phyloP scores from a whole-genome alignment of 805 yeast species.

The Alloascoidea hylecoeti region DNA sequence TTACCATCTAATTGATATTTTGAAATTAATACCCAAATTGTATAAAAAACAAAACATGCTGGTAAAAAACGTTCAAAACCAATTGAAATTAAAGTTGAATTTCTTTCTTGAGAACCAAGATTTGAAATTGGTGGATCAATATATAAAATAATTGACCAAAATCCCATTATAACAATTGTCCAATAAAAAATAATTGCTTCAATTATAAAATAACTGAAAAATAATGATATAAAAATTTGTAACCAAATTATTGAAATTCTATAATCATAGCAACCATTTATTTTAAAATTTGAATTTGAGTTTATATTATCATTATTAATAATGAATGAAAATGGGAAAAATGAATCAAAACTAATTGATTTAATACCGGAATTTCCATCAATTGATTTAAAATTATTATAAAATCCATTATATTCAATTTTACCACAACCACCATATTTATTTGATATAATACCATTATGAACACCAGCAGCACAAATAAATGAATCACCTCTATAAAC shows the following conservation, averaged over 20 bases:
- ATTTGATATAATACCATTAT: constrained; percentile 68
- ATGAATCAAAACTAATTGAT: constrained; percentile 39
- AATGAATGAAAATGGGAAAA: constrained; percentile 72
- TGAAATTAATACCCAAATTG: no score
- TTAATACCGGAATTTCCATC: constrained; percentile 44
- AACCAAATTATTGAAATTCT: constrained; percentile 38
- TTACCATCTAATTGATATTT: constrained; percentile 11
- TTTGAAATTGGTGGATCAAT: constrained; percentile 67
- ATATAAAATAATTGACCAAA: constrained; percentile 69
- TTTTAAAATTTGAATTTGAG: constrained; percentile 29
- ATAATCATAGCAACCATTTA: constrained; percentile 55
- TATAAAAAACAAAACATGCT: constrained; percentile 51
- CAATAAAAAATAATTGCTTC: constrained; percentile 46
- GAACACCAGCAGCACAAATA: constrained; percentile 84
- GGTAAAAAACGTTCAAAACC: constrained; percentile 72
- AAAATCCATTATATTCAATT: constrained; percentile 40
- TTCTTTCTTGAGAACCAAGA: no score
- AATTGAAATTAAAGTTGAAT: constrained; percentile 50
- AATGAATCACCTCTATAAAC: constrained; percentile 74
- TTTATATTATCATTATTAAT: no score
- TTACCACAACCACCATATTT: constrained; percentile 67
- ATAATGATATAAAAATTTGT: constrained; percentile 46
- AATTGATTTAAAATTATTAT: constrained; percentile 26
- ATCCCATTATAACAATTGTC: constrained; percentile 49
- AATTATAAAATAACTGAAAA: constrained; percentile 27